Conservation (phyloP, 768 basidiomycete genomes). For the Antrodiella citrinella region DNA sequence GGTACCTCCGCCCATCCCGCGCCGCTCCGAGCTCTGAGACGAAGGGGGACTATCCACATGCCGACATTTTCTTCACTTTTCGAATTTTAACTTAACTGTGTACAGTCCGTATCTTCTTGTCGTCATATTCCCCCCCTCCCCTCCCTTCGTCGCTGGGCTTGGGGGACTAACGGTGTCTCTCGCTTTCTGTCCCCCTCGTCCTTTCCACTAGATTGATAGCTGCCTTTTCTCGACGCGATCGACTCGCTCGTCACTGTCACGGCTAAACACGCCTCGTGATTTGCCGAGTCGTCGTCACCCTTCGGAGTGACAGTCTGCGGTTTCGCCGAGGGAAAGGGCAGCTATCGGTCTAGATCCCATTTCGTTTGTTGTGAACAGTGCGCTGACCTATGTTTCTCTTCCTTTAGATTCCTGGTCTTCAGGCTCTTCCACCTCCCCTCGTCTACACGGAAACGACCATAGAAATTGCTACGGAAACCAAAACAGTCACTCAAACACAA, state of each 20-base stretch:
- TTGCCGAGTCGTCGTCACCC: slow-evolving; percentile 10
- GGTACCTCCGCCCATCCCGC: slow-evolving; percentile 81
- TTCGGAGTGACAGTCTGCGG: background rate
- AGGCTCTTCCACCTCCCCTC: slow-evolving; percentile 36
- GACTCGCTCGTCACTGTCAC: slow-evolving; percentile 15
- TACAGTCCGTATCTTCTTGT: slow-evolving; percentile 50
- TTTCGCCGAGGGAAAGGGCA: background rate
- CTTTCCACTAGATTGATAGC: slow-evolving; percentile 25
- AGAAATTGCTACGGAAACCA: slow-evolving; percentile 42
- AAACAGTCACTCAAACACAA: slow-evolving; percentile 32
- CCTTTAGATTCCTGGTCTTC: slow-evolving; percentile 13
- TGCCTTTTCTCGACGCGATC: slow-evolving; percentile 25
- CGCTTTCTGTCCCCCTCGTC: slow-evolving; percentile 67
- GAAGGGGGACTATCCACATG: slow-evolving; percentile 57
- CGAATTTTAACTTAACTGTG: slow-evolving; percentile 25
- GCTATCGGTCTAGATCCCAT: slow-evolving; percentile 25
- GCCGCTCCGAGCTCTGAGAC: slow-evolving; percentile 93
- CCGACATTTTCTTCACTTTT: slow-evolving; percentile 32
- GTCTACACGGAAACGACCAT: slow-evolving; percentile 52
- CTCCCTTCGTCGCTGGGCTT: slow-evolving; percentile 84
- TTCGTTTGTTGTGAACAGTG: slow-evolving; percentile 9
- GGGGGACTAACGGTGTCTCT: slow-evolving; percentile 72
- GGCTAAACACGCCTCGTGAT: slow-evolving; percentile 32
- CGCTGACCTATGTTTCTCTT: slow-evolving; percentile 15
- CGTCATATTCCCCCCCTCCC: slow-evolving; percentile 49